Conservation (phyloP, 208 protist genomes). For the Leishmania tarentolae region DNA sequence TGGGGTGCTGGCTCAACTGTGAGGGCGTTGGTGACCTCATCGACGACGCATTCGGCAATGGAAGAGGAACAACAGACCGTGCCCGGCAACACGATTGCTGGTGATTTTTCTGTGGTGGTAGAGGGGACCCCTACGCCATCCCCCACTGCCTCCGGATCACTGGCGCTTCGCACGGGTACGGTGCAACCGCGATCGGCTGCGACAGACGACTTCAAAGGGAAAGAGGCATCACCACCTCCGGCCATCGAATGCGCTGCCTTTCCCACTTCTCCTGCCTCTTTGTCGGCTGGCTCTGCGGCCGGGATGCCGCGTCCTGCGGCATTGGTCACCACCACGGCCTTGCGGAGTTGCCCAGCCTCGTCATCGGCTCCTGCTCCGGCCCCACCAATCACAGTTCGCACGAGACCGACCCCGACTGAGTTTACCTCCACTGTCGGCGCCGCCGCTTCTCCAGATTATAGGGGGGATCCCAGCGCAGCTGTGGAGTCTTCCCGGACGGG, state of each 20-base stretch:
- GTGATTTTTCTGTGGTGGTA: neutral
- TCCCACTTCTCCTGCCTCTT: neutral
- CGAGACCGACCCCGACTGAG: neutral
- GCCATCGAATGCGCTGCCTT: neutral
- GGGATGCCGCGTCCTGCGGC: neutral
- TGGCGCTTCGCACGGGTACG: neutral
- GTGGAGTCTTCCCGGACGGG: neutral
- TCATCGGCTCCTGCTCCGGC: neutral
- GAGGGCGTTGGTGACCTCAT: neutral
- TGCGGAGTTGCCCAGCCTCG: neutral
- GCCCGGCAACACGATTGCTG: neutral
- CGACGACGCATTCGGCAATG: too few relatives aligned
- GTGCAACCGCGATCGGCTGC: conserved; percentile 1
- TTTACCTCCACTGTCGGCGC: neutral
- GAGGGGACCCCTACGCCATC: neutral
- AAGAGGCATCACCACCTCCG: neutral
- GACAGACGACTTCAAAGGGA: neutral
- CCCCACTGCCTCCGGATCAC: neutral
- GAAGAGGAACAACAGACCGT: neutral
- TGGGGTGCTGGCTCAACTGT: neutral
- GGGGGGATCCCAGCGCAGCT: neutral
- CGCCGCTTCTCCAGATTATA: neutral
- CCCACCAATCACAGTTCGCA: neutral
- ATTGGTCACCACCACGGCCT: neutral
- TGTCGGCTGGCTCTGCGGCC: neutral